Evolutionary conservation across 148 eudicot genomes (phyloP).

Genomic region (Persicaria maculosa): DNA sequence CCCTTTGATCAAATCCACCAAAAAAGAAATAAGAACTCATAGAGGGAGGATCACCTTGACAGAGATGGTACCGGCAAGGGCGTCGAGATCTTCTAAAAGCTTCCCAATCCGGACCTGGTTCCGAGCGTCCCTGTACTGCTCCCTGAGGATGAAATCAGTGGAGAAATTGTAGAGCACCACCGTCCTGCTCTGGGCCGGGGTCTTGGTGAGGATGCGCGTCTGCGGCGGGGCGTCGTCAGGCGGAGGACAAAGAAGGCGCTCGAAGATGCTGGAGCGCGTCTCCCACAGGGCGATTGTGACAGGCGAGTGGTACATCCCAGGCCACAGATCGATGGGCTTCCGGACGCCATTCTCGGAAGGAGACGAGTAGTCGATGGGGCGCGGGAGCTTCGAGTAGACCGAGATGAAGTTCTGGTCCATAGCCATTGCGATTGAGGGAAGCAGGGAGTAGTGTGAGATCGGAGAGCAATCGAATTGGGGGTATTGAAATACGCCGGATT

Average conservation of each 20-base stretch:
- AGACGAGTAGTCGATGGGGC: constrained; percentile 35
- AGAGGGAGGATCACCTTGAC: constrained; percentile 49
- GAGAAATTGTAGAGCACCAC: constrained; percentile 71
- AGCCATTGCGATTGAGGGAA: neutral
- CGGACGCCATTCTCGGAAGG: constrained; percentile 29
- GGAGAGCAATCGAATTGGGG: neutral
- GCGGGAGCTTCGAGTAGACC: constrained; percentile 60
- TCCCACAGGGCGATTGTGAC: constrained; percentile 97
- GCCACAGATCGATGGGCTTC: constrained; percentile 81
- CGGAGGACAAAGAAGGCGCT: constrained; percentile 61
- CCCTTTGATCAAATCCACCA: neutral
- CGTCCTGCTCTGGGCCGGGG: constrained; percentile 63
- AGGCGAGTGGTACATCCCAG: constrained; percentile 98
- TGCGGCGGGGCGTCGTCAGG: constrained; percentile 56
- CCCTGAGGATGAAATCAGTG: constrained; percentile 68
- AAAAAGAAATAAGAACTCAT: neutral
- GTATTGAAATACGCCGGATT: no score
- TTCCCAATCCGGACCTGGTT: constrained; percentile 89
- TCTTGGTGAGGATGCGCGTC: constrained; percentile 48
- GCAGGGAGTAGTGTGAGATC: neutral
- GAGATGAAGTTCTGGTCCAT: constrained; percentile 38
- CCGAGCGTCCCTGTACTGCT: constrained; percentile 96
- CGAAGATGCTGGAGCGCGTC: constrained; percentile 64
- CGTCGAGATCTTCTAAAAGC: constrained; percentile 97
- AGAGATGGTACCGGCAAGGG: constrained; percentile 96